Evolutionary conservation across 306 rosid genomes (phyloP), one percentile per base, ranked within the genome.

Genomic region (Ochetophila trinervis): DNA sequence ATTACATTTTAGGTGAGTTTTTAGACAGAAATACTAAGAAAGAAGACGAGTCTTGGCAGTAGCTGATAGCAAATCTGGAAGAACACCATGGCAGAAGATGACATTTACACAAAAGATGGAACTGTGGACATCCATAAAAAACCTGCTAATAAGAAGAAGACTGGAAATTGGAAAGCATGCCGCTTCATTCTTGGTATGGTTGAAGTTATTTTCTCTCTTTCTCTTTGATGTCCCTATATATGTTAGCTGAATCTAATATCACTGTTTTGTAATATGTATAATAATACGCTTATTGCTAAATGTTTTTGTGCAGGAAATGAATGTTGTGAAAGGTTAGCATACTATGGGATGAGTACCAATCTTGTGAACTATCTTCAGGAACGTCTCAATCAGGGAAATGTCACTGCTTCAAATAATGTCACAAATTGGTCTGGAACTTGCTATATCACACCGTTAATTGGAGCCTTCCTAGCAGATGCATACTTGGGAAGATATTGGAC

Each of bases 381-480:
- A 0, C 48, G 55, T 65, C 59, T 65, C 8, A 54, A 65, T 34
- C 69, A 51, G 47, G 55, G 69, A 15, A 65, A 55, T 65, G 69
- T 55, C 42, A 40, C 69, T 13, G 69, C 69, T 19, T 51, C 69
- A 11, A 65, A 51, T 50, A 65, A 42, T 51, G 42, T 65, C 34
- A 50, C 69, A 12, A 65, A 65, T 51, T 65, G 69, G 69, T 50
- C 69, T 7, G 69, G 69, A 51, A 65, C 69, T 7, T 65, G 69
- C 49, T 65, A 51, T 20, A 23, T 52, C 60, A 65, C 69, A 21
- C 69, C 69, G 5, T 51, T 65, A 22, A 32, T 65, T 50, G 69
- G 69, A 10, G 69, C 69, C 20, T 65, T 65, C 40, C 30, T 65
- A 16, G 69, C 69, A 17, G 69, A 65, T 19, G 69, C 69, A 1